phyloP scores from a whole-genome alignment of 257 asterid genomes.

The Solanum gandarillasii region DNA sequence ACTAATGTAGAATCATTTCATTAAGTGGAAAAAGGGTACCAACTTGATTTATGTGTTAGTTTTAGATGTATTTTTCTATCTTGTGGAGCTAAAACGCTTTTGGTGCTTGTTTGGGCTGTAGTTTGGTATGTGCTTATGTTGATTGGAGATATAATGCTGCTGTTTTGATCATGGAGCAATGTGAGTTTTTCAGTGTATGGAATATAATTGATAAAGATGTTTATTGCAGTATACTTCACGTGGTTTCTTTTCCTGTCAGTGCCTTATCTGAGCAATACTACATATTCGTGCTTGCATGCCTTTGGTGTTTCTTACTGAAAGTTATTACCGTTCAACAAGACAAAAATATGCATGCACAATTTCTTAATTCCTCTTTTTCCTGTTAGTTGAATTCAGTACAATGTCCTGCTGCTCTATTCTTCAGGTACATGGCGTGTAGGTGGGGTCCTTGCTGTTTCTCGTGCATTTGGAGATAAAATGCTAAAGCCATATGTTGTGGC shows the following conservation, averaged over 20 bases:
- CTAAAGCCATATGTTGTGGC: conserved; percentile 63
- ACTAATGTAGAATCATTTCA: neutral
- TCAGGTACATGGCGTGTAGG: conserved; percentile 82
- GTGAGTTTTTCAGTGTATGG: neutral
- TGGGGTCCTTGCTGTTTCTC: conserved; percentile 87
- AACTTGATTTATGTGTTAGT: neutral
- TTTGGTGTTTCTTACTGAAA: neutral
- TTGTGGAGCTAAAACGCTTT: neutral
- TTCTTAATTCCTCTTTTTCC: neutral
- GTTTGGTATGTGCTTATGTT: neutral
- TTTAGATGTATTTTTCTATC: neutral
- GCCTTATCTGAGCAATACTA: neutral
- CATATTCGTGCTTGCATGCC: neutral
- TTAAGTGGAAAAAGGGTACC: neutral
- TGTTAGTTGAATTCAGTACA: neutral
- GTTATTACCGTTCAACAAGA: neutral
- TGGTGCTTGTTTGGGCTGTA: neutral
- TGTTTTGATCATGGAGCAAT: neutral
- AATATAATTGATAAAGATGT: neutral
- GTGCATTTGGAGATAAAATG: conserved; percentile 74
- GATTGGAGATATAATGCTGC: neutral
- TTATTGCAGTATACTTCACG: neutral
- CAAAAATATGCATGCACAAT: neutral
- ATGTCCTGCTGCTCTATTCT: conserved; percentile 1
- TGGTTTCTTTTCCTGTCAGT: neutral